phyloP scores from a whole-genome alignment of 2,329 filamentous ascomycete species.

The Pyricularia sp. region DNA sequence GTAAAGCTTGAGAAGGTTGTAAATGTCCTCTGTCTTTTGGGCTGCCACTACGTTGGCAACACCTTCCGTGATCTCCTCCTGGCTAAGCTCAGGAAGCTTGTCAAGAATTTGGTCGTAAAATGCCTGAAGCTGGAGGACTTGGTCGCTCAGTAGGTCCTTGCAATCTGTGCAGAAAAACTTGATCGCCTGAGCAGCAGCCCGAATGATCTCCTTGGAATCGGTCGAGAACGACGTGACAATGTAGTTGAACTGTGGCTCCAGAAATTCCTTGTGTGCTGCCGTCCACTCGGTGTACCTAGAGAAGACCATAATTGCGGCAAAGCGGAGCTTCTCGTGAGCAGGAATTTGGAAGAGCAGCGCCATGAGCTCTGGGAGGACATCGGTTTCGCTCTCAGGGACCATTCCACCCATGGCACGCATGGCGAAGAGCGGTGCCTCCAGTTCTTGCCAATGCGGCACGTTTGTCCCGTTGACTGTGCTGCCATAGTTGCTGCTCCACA shows the following conservation, averaged over 20 bases:
- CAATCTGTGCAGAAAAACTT: slow-evolving; percentile 97
- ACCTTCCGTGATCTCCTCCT: slow-evolving; percentile 93
- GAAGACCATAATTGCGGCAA: slow-evolving; percentile 95
- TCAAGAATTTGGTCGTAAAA: slow-evolving; percentile 90
- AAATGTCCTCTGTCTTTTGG: slow-evolving; percentile 68
- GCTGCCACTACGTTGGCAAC: slow-evolving; percentile 84
- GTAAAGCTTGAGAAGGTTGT: slow-evolving; percentile 78
- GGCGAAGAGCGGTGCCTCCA: slow-evolving; percentile 89
- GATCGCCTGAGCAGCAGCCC: slow-evolving; percentile 84
- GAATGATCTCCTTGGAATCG: slow-evolving; percentile 76
- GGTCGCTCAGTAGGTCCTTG: slow-evolving; percentile 68
- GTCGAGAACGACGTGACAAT: slow-evolving; percentile 89
- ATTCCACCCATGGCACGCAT: slow-evolving; percentile 94
- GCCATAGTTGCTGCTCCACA: slow-evolving; percentile 78
- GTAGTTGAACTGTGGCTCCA: slow-evolving; percentile 88
- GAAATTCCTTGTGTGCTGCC: slow-evolving; percentile 77
- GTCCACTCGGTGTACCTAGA: slow-evolving; percentile 98
- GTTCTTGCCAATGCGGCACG: slow-evolving; percentile 90
- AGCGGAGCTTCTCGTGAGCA: slow-evolving; percentile 92
- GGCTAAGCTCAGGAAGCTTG: slow-evolving; percentile 69
- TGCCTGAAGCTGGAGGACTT: slow-evolving; percentile 73
- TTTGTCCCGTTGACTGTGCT: slow-evolving; percentile 57
- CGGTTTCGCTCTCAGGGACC: slow-evolving; percentile 78
- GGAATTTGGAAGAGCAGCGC: slow-evolving; percentile 89
- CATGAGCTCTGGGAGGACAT: slow-evolving; percentile 83